Percentiles rank a stretch among this genome's conserved stretches.
phyloP scores from a whole-genome alignment of 2,329 filamentous ascomycete genomes.

The Penicillium freii region DNA sequence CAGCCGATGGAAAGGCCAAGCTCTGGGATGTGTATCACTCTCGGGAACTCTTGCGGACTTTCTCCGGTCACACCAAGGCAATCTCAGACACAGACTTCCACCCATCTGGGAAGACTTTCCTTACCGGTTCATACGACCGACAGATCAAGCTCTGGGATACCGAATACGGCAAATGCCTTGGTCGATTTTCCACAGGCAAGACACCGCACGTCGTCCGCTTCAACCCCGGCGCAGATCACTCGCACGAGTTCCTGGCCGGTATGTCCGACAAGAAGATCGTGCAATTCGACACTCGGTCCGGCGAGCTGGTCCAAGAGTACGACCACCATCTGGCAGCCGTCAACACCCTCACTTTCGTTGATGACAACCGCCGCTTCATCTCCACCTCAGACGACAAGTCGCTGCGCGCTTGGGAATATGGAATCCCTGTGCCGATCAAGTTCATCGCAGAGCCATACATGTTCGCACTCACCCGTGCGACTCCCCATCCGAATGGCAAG shows the following conservation, averaged over 20 bases:
- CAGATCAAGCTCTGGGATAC: conserved; percentile 99
- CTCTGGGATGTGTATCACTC: conserved; percentile 94
- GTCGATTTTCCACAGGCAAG: conserved; percentile 88
- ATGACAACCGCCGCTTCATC: conserved; percentile 92
- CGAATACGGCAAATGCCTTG: conserved; percentile 84
- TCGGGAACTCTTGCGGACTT: conserved; percentile 85
- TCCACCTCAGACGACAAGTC: conserved; percentile 97
- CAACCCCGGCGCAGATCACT: conserved; percentile 73
- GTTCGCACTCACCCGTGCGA: conserved; percentile 88
- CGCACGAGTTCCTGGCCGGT: conserved; percentile 89
- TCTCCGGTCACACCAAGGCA: conserved; percentile 83
- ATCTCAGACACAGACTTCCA: conserved; percentile 90
- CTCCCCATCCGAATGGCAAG: conserved; percentile 83
- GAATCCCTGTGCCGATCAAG: conserved; percentile 97
- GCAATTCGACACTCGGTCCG: conserved; percentile 85
- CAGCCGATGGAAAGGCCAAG: conserved; percentile 86
- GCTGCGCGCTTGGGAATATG: conserved; percentile 95
- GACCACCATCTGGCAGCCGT: conserved; percentile 97
- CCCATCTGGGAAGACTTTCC: conserved; percentile 74
- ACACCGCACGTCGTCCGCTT: conserved; percentile 94
- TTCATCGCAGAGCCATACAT: conserved; percentile 97
- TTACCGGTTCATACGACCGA: conserved; percentile 89
- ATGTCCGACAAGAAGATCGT: conserved; percentile 99
- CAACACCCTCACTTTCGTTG: conserved; percentile 96
- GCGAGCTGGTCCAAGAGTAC: conserved; percentile 90